These are phyloP conservation scores for Hirschfeldia incana DNA, from an alignment of 345 rosid species.

Conservation along the genomic window DNA sequence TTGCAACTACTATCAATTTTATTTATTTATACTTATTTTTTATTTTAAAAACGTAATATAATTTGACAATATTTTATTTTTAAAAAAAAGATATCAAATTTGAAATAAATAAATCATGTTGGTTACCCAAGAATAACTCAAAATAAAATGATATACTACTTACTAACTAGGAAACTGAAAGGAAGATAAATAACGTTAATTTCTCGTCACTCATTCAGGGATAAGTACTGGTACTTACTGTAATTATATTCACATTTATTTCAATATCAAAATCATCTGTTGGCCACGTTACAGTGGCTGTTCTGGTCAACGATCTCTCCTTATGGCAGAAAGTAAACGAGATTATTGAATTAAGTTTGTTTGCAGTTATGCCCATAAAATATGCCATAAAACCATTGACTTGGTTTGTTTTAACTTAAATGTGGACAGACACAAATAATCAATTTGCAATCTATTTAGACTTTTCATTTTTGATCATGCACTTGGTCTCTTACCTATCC, in stretches of 20 bases:
- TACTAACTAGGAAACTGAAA: neutral
- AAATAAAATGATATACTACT: too few relatives aligned
- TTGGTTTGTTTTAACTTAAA: conserved; percentile 5
- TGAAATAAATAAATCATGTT: too few relatives aligned
- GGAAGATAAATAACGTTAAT: neutral
- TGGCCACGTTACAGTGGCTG: conserved; percentile 14
- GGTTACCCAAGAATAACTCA: too few relatives aligned
- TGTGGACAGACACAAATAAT: neutral
- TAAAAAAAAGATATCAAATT: too few relatives aligned
- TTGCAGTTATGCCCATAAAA: conserved; percentile 1
- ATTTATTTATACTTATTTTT: too few relatives aligned
- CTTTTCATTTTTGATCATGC: conserved; percentile 12
- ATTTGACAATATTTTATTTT: too few relatives aligned
- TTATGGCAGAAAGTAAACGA: conserved; percentile 14
- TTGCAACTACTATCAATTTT: too few relatives aligned
- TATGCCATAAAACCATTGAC: conserved; percentile 29
- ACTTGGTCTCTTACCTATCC: conserved; percentile 27
- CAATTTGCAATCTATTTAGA: neutral
- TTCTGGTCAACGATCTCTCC: conserved; percentile 24
- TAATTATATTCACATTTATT: neutral
- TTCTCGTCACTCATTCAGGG: neutral
- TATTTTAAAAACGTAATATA: too few relatives aligned
- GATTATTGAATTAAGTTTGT: conserved; percentile 5
- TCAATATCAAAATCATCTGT: neutral
- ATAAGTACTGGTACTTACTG: neutral